A percentile compares a stretch with the other conserved stretches of the same genome.
These are phyloP conservation scores for Gamsiella multidivaricata DNA, from an alignment of 192 early-diverging fungal genomes.

Conservation along the genomic window DNA sequence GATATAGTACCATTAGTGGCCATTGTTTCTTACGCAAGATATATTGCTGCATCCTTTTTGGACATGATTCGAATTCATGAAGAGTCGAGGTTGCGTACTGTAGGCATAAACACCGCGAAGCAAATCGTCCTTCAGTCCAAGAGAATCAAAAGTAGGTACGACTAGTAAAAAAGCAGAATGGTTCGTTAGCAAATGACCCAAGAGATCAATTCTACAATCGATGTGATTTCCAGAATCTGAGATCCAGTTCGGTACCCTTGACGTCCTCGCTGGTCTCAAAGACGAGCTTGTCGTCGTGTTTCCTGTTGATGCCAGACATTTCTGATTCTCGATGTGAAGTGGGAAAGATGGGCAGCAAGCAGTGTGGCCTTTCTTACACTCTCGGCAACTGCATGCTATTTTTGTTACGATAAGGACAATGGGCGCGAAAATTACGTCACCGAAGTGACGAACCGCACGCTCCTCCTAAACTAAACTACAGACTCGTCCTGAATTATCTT, in stretches of 20 bases:
- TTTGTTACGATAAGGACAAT: too few relatives aligned
- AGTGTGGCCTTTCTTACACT: too few relatives aligned
- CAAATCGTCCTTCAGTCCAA: slow-evolving; percentile 97
- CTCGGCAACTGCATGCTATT: too few relatives aligned
- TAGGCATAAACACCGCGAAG: slow-evolving; percentile 98
- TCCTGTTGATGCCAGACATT: slow-evolving; percentile 55
- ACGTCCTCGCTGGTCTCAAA: slow-evolving; percentile 92
- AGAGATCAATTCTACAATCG: too few relatives aligned
- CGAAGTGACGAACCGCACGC: too few relatives aligned
- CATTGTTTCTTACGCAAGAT: background rate
- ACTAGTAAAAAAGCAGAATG: slow-evolving; percentile 28
- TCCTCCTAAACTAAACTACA: too few relatives aligned
- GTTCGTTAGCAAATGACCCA: too few relatives aligned
- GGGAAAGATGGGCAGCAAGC: background rate
- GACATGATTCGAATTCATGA: background rate
- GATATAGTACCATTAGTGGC: too few relatives aligned
- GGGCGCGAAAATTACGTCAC: too few relatives aligned
- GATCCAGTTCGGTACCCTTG: slow-evolving; percentile 54
- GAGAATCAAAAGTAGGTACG: slow-evolving; percentile 91
- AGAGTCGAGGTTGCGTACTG: slow-evolving; percentile 62
- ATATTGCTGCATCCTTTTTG: background rate
- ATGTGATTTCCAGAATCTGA: background rate
- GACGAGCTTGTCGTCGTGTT: slow-evolving; percentile 65
- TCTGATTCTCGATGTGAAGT: background rate
- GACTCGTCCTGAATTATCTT: too few relatives aligned